These are phyloP conservation scores for Immersiporthe knoxdaviesiana DNA, from an alignment of 2,329 filamentous ascomycete species.

Conservation along the genomic window DNA sequence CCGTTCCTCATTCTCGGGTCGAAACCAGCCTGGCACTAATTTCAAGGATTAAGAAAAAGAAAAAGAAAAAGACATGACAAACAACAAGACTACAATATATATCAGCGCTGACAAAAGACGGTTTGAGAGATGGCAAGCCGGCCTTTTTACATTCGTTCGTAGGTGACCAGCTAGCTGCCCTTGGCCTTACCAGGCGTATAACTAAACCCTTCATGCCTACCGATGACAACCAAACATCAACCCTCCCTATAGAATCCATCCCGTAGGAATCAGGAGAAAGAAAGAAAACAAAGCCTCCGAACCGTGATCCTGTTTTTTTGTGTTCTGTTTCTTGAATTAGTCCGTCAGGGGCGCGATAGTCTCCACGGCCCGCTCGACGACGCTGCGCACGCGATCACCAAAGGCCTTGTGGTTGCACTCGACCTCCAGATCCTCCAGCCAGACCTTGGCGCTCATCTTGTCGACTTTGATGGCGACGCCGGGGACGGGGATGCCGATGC, in stretches of 20 bases:
- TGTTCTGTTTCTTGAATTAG: neutral
- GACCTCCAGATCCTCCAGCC: slow-evolving; percentile 89
- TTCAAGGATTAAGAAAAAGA: neutral
- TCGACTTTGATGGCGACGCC: slow-evolving; percentile 87
- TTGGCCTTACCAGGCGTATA: neutral
- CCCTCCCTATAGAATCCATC: neutral
- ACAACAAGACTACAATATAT: neutral
- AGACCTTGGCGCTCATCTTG: slow-evolving; percentile 83
- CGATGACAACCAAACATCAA: neutral
- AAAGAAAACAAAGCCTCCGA: neutral
- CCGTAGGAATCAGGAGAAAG: neutral
- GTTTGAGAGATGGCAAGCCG: neutral
- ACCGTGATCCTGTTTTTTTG: neutral
- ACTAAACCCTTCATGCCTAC: neutral
- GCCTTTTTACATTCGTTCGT: neutral
- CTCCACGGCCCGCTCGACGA: slow-evolving; percentile 88
- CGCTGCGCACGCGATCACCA: slow-evolving; percentile 81
- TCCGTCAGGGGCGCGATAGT: slow-evolving; percentile 71
- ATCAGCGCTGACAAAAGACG: neutral
- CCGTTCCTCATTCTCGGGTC: neutral
- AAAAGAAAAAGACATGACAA: neutral
- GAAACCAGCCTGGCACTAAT: neutral
- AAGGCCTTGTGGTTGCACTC: slow-evolving; percentile 81
- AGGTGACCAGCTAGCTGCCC: neutral
- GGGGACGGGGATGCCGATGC: slow-evolving; percentile 85